phyloP scores from a whole-genome alignment of 164 flowering plant genomes.

The Houttuynia cordata region DNA sequence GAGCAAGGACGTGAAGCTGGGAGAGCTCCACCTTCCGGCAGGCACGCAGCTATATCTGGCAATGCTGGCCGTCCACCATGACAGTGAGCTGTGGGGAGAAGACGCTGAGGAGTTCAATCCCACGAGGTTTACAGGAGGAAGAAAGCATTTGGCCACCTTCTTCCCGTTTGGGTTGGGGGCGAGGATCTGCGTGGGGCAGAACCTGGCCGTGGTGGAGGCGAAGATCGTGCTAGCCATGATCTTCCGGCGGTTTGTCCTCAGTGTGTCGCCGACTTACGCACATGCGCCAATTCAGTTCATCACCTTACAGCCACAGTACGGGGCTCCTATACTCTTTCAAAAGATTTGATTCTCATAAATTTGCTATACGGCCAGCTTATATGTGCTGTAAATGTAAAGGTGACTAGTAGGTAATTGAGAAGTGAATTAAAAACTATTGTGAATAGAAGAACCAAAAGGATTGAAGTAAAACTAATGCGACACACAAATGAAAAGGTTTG shows the following conservation, averaged over 20 bases:
- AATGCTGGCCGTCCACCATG: constrained; percentile 38
- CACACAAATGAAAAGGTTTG: no score
- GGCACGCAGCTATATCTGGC: constrained; percentile 35
- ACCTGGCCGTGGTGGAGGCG: constrained; percentile 7
- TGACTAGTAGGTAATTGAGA: no score
- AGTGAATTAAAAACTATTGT: no score
- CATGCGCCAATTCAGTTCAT: constrained; percentile 7
- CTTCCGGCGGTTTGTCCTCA: constrained; percentile 3
- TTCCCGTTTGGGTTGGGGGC: constrained; percentile 20
- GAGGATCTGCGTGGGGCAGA: constrained; percentile 6
- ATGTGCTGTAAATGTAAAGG: no score
- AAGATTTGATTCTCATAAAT: constrained; percentile 1
- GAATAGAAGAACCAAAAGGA: no score
- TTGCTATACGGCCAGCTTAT: no score
- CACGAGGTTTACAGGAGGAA: constrained; percentile 15
- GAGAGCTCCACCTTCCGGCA: constrained; percentile 40
- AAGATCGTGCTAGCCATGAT: constrained; percentile 5
- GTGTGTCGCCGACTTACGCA: constrained; percentile 5
- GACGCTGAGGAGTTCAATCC: constrained; percentile 38
- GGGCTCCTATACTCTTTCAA: constrained; percentile 7
- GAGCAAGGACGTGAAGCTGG: constrained; percentile 29
- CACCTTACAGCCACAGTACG: constrained; percentile 7
- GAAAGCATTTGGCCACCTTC: constrained; percentile 27
- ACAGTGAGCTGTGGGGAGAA: constrained; percentile 33
- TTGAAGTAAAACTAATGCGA: no score